Evolutionary conservation across 225 moss, liverwort and hornwort genomes (phyloP).

Genomic region (Sphagnum contortum): DNA sequence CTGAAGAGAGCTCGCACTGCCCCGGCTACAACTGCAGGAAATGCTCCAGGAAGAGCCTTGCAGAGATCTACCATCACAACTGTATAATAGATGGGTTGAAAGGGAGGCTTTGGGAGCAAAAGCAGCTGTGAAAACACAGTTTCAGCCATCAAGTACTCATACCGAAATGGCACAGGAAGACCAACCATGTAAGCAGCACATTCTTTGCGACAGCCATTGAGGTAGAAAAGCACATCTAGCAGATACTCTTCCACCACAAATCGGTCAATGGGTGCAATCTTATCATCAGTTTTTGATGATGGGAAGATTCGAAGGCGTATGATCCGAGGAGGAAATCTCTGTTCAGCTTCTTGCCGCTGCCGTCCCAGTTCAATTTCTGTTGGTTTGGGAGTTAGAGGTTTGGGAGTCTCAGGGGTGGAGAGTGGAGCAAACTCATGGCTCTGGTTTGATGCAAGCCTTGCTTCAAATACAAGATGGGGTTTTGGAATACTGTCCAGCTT

Average conservation of each 20-base stretch:
- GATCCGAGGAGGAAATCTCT: conserved; percentile 58
- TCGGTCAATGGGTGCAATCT: conserved; percentile 79
- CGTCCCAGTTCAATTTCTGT: conserved; percentile 53
- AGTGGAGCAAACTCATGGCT: conserved; percentile 66
- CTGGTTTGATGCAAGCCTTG: conserved; percentile 64
- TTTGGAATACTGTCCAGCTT: conserved; percentile 90
- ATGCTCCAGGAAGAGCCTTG: conserved; percentile 99
- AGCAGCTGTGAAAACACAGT: conserved; percentile 96
- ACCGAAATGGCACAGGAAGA: conserved; percentile 91
- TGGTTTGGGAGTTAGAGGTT: conserved; percentile 27
- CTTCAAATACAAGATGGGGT: conserved; percentile 83
- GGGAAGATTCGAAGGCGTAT: conserved; percentile 88
- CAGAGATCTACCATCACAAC: conserved; percentile 97
- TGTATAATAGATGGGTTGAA: conserved; percentile 83
- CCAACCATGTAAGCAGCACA: conserved; percentile 97
- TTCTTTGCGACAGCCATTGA: conserved; percentile 95
- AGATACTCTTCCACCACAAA: conserved; percentile 99
- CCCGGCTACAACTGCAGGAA: conserved; percentile 96
- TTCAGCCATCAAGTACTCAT: conserved; percentile 98
- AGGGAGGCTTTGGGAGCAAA: conserved; percentile 83
- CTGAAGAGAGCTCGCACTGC: conserved; percentile 89
- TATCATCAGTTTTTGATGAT: conserved; percentile 83
- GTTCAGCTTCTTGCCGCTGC: conserved; percentile 73
- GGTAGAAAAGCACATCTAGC: conserved; percentile 72
- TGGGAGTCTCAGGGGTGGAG: conserved; percentile 68